Evolutionary conservation across 306 rosid species (phyloP).

Genomic region (Ochetophila trinervis): DNA sequence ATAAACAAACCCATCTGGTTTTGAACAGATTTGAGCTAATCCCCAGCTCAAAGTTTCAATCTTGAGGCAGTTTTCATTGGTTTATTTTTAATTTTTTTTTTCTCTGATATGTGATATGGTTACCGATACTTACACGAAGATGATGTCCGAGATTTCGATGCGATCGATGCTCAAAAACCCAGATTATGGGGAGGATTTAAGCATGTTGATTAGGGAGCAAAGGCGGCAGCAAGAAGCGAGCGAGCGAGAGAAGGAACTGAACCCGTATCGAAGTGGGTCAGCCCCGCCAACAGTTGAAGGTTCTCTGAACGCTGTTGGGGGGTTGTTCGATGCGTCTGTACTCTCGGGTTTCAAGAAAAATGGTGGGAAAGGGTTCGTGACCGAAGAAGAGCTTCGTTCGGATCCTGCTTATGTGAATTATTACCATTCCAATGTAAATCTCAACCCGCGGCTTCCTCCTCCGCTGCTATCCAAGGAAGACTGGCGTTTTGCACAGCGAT

Average conservation of each 20-base stretch:
- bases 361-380: slow-evolving; percentile 32
- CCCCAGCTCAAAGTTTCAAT: slow-evolving; percentile 35
- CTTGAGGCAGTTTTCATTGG: slow-evolving; percentile 29
- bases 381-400: slow-evolving; percentile 44
- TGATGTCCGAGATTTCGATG: slow-evolving; percentile 73
- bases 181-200: slow-evolving; percentile 61
- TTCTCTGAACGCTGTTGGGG: slow-evolving; percentile 62
- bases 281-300: slow-evolving; percentile 95
- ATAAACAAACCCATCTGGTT: slow-evolving; percentile 14
- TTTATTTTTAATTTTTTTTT: neutral
- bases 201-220: slow-evolving; percentile 47
- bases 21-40: slow-evolving; percentile 28
- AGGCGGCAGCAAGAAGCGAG: slow-evolving; percentile 47
- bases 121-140: slow-evolving; percentile 55
- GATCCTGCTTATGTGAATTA: slow-evolving; percentile 44
- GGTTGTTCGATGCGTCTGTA: slow-evolving; percentile 42
- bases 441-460: slow-evolving; percentile 54
- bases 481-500: slow-evolving; percentile 50
- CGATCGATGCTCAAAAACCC: slow-evolving; percentile 58
- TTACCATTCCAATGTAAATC: slow-evolving; percentile 45
- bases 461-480: slow-evolving; percentile 49
- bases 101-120: slow-evolving; percentile 47
- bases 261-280: slow-evolving; percentile 75
- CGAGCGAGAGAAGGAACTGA: slow-evolving; percentile 65
- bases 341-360: slow-evolving; percentile 29